phyloP scores from a whole-genome alignment of 164 flowering plant species.

The Vitis vinifera region DNA sequence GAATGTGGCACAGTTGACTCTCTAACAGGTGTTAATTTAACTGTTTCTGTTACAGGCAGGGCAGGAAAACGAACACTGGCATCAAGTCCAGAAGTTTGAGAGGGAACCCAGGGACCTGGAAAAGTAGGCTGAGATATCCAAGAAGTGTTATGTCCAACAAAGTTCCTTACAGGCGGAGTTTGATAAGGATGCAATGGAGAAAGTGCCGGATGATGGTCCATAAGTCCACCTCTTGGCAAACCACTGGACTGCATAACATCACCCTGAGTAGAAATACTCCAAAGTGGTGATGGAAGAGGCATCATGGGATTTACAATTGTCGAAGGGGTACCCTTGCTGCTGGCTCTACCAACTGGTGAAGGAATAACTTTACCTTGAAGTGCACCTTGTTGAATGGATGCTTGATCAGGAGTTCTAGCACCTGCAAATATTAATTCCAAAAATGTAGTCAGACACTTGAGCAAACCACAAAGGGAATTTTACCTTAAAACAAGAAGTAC shows the following conservation, averaged over 20 bases:
- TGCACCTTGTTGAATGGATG: constrained; percentile 32
- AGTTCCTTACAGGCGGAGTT: constrained; percentile 57
- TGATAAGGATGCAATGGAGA: constrained; percentile 69
- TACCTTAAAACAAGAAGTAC: constrained; percentile 28
- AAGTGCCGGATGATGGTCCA: constrained; percentile 57
- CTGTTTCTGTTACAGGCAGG: constrained; percentile 54
- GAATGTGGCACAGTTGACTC: constrained; percentile 43
- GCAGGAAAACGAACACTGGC: constrained; percentile 43
- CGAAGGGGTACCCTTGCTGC: constrained; percentile 49
- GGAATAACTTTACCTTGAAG: constrained; percentile 42
- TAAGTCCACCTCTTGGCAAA: constrained; percentile 40
- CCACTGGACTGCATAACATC: constrained; percentile 47
- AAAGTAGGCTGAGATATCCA: constrained; percentile 71
- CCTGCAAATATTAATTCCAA: constrained; percentile 39
- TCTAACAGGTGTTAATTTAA: constrained; percentile 54
- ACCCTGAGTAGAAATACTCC: constrained; percentile 66
- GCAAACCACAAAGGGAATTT: constrained; percentile 1
- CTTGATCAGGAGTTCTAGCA: constrained; percentile 43
- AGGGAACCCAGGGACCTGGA: constrained; percentile 62
- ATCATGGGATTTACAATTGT: constrained; percentile 41
- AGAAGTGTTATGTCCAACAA: constrained; percentile 47
- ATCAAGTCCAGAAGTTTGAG: constrained; percentile 52
- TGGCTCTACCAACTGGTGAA: constrained; percentile 46
- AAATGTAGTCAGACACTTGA: constrained; percentile 9
- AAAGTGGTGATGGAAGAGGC: constrained; percentile 80